Percentiles rank a stretch among this genome's conserved stretches.
Conservation (phyloP, 2,329 filamentous ascomycete genomes). For the Penicillium olsonii region DNA sequence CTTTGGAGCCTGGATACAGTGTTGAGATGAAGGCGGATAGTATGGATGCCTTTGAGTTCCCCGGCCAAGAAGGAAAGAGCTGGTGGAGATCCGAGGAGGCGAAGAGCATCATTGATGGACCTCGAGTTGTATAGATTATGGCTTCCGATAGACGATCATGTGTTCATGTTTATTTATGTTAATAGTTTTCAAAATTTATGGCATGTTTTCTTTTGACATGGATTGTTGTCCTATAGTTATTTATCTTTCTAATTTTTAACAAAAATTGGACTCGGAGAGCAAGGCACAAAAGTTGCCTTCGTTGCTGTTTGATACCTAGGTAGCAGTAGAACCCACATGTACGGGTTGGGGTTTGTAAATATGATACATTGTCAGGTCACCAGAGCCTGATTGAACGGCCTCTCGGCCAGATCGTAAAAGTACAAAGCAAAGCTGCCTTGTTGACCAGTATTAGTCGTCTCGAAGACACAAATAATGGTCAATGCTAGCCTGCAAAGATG, state of each 20-base stretch:
- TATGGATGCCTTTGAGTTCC: slow-evolving; percentile 78
- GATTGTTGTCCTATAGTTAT: too few relatives aligned
- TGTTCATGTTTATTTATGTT: slow-evolving; percentile 20
- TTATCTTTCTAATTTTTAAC: not conserved
- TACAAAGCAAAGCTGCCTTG: slow-evolving; percentile 9
- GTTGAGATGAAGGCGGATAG: slow-evolving; percentile 91
- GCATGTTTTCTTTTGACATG: not conserved
- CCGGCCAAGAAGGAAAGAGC: slow-evolving; percentile 73
- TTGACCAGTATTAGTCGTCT: not conserved
- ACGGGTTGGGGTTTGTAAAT: slow-evolving; percentile 3
- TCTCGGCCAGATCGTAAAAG: slow-evolving; percentile 9
- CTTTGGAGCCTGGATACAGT: slow-evolving; percentile 79
- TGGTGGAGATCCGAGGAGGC: slow-evolving; percentile 86
- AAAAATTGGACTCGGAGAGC: not conserved
- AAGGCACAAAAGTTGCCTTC: not conserved
- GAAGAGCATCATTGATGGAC: slow-evolving; percentile 68
- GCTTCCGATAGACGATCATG: slow-evolving; percentile 6
- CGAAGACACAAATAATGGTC: not conserved
- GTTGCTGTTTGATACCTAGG: too few relatives aligned
- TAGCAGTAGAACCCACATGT: not conserved
- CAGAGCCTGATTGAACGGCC: slow-evolving; percentile 2
- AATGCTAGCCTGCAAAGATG: not conserved
- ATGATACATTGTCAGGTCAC: slow-evolving; percentile 21
- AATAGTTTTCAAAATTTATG: slow-evolving; percentile 17
- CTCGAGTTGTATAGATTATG: slow-evolving; percentile 33